These are phyloP conservation scores for Lachancea quebecensis DNA, from an alignment of 805 yeast species.

Conservation along the genomic window DNA sequence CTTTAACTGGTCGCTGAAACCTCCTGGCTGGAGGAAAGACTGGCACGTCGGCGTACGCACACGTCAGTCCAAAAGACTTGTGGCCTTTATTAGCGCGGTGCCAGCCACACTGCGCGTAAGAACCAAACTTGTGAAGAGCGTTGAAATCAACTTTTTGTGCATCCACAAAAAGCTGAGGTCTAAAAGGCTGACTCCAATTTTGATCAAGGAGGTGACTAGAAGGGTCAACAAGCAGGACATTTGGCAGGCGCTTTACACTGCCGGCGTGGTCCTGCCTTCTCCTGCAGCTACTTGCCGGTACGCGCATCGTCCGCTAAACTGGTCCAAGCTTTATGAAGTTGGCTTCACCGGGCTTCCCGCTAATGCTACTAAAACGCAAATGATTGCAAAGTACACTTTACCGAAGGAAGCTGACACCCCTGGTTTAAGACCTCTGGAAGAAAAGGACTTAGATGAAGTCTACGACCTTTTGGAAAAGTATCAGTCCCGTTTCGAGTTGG, in stretches of 20 bases:
- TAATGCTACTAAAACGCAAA: slow-evolving; percentile 58
- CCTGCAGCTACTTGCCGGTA: slow-evolving; percentile 86
- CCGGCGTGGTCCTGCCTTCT: slow-evolving; percentile 86
- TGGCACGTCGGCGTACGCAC: slow-evolving; percentile 96
- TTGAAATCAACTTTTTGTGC: slow-evolving; percentile 89
- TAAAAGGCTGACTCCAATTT: slow-evolving; percentile 90
- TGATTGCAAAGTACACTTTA: slow-evolving; percentile 62
- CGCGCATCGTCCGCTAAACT: slow-evolving; percentile 88
- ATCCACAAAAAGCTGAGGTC: slow-evolving; percentile 89
- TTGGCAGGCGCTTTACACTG: slow-evolving; percentile 96
- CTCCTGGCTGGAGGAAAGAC: slow-evolving; percentile 85
- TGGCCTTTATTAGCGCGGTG: slow-evolving; percentile 88
- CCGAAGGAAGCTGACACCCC: slow-evolving; percentile 44
- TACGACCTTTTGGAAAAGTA: slow-evolving; percentile 51
- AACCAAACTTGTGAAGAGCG: slow-evolving; percentile 49
- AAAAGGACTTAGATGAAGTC: slow-evolving; percentile 59
- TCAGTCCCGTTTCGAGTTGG: slow-evolving; percentile 64
- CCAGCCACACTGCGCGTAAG: slow-evolving; percentile 67
- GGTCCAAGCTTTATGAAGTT: slow-evolving; percentile 83
- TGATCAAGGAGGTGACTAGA: slow-evolving; percentile 90
- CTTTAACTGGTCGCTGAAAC: slow-evolving; percentile 85
- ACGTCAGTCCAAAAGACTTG: slow-evolving; percentile 62
- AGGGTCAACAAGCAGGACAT: slow-evolving; percentile 76
- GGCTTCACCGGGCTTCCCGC: slow-evolving; percentile 82
- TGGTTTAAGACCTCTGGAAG: slow-evolving; percentile 47